Evolutionary conservation across 495 filamentous ascomycete genomes (phyloP).

Genomic region (Hypomontagnella submonticulosa): DNA sequence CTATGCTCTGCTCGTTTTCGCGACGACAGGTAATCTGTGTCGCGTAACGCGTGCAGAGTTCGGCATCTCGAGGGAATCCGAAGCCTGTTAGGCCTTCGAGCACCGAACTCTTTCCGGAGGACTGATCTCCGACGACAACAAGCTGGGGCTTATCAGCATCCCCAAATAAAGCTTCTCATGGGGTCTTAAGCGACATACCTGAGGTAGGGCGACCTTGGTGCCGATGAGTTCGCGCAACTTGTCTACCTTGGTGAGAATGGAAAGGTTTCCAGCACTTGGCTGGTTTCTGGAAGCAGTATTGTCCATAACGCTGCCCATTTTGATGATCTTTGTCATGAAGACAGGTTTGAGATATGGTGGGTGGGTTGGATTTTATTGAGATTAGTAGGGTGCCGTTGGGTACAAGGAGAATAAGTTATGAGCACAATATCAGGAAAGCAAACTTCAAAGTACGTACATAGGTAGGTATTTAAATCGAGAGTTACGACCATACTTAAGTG

Average conservation of each 20-base stretch:
- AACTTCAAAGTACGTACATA: too few relatives aligned
- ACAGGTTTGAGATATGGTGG: neutral
- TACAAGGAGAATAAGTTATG: neutral
- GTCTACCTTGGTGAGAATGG: constrained; percentile 52
- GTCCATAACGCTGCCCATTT: constrained; percentile 19
- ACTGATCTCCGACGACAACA: constrained; percentile 63
- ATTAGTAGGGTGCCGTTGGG: neutral
- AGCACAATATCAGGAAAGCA: neutral
- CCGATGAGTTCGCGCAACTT: constrained; percentile 56
- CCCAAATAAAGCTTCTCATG: neutral
- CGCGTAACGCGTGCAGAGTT: constrained; percentile 68
- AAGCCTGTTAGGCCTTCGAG: constrained; percentile 64
- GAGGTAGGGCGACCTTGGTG: constrained; percentile 52
- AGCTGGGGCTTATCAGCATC: constrained; percentile 43
- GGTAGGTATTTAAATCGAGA: too few relatives aligned
- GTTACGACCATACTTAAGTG: too few relatives aligned
- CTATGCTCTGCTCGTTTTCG: constrained; percentile 43
- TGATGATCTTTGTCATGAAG: constrained; percentile 14
- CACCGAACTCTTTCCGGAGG: constrained; percentile 64
- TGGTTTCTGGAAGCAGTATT: neutral
- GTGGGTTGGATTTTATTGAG: neutral
- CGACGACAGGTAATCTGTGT: constrained; percentile 69
- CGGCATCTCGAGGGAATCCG: constrained; percentile 61
- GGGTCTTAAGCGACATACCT: constrained; percentile 25
- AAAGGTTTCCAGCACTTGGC: constrained; percentile 30